phyloP scores from a whole-genome alignment of 2,329 filamentous ascomycete species.

The Microcyclospora tardicrescens region DNA sequence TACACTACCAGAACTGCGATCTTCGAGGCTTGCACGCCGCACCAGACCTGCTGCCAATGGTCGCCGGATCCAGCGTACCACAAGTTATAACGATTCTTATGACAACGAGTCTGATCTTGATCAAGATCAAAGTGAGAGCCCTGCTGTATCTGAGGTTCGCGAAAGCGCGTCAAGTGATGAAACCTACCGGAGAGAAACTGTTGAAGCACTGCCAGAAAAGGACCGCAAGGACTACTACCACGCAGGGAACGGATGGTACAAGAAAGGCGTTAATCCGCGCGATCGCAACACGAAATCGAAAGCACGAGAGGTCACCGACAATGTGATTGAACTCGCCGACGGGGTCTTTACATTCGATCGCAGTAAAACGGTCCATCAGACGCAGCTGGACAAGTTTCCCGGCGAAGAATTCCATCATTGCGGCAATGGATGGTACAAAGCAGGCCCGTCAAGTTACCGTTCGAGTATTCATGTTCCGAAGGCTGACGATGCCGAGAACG shows the following conservation, averaged over 20 bases:
- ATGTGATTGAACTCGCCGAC: background rate
- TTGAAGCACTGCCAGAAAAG: constrained; percentile 8
- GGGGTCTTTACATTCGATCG: background rate
- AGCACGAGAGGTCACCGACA: background rate
- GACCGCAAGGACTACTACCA: constrained; percentile 10
- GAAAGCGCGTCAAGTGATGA: background rate
- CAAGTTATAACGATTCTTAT: constrained; percentile 1
- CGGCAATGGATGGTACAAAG: constrained; percentile 14
- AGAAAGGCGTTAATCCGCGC: constrained; percentile 4
- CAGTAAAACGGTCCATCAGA: constrained; percentile 5
- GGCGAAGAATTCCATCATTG: constrained; percentile 11
- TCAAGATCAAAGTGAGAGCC: no score
- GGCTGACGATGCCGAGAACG: background rate
- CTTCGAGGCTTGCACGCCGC: constrained; percentile 6
- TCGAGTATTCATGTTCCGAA: constrained; percentile 2
- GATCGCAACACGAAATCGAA: background rate
- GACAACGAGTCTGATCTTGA: background rate
- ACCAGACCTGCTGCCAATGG: constrained; percentile 4
- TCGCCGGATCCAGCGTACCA: constrained; percentile 2
- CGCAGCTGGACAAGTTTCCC: constrained; percentile 8
- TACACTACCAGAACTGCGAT: constrained; percentile 1
- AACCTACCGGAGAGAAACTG: constrained; percentile 3
- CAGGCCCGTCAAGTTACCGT: constrained; percentile 5
- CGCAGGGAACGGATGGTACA: constrained; percentile 15
- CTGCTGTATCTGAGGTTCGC: background rate